Evolutionary conservation across 345 rosid species (phyloP), one percentile per base, ranked within the genome.

Genomic region (Schrenkiella parvula): DNA sequence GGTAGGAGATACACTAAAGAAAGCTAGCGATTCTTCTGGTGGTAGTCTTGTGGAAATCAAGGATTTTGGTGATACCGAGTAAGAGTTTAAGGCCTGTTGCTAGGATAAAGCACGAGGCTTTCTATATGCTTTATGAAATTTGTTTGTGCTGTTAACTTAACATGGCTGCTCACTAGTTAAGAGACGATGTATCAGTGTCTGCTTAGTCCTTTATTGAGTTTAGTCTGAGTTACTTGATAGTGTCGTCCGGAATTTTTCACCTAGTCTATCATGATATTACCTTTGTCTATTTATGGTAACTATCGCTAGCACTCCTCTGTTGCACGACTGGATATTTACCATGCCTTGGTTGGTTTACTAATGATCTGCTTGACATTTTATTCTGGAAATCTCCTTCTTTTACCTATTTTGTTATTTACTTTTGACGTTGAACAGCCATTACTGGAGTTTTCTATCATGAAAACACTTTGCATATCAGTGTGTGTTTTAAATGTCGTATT

Each of bases 1-100:
- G 96, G 97, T 90, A 1, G 98, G 98, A 43, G 98, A 93, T 58
- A 69, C 92, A 8, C 75, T 90, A 64, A 93, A 89, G 79, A 90
- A 83, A 81, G 89, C 85, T 2, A 74, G 83, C 11, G 84, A 82
- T 75, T 79, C 87, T 9, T 86, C 93, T 15, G 86, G 70, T 23
- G 91, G 78, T 26, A 53, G 57, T 46, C 81, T 87, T 75, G 51
- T 74, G 31, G 85, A 82, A 64, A 81, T 90, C 58, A 85, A 65
- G 34, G 92, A 89, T 79, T 61, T 76, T 44, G 83, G 86, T 43
- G 97, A 87, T 69, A 75, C 90, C 64, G 29, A 72, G 96, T 90
- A 87, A 83, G 88, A 29, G 3, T 26, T 32, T 53, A 17, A 50
- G 38, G 15, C 47, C 48, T 52, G 0, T 35, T 10, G 15, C 53